Conservation (phyloP, 164 flowering plant genomes). For the Piper longum region DNA sequence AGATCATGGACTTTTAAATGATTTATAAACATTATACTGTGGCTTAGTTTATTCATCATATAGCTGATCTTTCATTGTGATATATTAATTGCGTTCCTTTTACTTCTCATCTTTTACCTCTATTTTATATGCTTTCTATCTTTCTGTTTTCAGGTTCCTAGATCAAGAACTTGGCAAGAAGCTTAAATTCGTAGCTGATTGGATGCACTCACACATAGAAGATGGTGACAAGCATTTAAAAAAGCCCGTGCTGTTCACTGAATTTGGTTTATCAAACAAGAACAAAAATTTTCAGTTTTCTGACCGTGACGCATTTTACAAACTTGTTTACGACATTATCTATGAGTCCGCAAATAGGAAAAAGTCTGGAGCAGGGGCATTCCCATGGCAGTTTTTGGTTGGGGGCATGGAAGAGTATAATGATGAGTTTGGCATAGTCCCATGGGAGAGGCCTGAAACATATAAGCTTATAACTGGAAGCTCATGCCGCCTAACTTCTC, state of each 20-base stretch:
- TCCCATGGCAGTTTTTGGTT: slow-evolving; percentile 74
- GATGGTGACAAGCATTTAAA: slow-evolving; percentile 65
- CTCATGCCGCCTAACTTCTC: slow-evolving; percentile 51
- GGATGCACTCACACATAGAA: slow-evolving; percentile 70
- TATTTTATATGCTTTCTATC: background rate
- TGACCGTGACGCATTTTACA: slow-evolving; percentile 47
- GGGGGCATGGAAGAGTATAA: slow-evolving; percentile 73
- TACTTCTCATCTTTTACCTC: background rate
- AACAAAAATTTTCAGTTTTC: slow-evolving; percentile 42
- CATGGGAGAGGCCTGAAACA: slow-evolving; percentile 45
- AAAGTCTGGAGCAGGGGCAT: slow-evolving; percentile 66
- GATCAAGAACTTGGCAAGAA: slow-evolving; percentile 34
- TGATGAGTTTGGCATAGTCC: slow-evolving; percentile 76
- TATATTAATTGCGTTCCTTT: no score
- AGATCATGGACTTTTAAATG: no score
- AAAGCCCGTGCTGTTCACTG: slow-evolving; percentile 74
- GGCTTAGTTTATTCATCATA: background rate
- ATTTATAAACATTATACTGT: no score
- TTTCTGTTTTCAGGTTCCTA: slow-evolving; percentile 31
- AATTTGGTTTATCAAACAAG: slow-evolving; percentile 54
- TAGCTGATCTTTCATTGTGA: background rate
- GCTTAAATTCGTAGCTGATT: slow-evolving; percentile 42
- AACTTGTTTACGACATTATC: slow-evolving; percentile 35
- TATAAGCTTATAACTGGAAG: slow-evolving; percentile 38
- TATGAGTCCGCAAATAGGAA: slow-evolving; percentile 56